Evolutionary conservation across 2,329 filamentous ascomycete genomes (phyloP).

Genomic region (Cordyceps tenuipes): DNA sequence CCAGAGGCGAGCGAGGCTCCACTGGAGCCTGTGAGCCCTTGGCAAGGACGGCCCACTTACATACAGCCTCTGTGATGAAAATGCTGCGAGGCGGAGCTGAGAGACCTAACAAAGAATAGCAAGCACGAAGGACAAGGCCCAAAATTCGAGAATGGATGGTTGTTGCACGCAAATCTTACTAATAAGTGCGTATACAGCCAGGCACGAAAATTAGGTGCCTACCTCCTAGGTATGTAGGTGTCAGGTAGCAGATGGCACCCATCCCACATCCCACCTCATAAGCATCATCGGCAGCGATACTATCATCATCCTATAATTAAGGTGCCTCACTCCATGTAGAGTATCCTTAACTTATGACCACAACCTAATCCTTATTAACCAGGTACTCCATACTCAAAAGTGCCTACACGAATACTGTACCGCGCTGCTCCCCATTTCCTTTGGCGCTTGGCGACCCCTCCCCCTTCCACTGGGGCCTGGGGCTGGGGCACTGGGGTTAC

Average conservation of each 20-base stretch:
- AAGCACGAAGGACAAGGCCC: too few species aligned
- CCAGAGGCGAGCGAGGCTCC: not conserved
- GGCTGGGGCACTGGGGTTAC: not conserved
- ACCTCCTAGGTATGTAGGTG: not conserved
- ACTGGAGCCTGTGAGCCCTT: not conserved
- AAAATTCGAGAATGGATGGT: too few species aligned
- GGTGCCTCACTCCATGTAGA: too few species aligned
- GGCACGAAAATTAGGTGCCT: too few species aligned
- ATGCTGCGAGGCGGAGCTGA: not conserved
- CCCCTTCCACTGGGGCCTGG: not conserved
- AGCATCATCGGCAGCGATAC: not conserved
- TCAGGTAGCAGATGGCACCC: not conserved
- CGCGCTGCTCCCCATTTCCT: not conserved
- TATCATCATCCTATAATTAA: not conserved
- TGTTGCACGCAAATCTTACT: too few species aligned
- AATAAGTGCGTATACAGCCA: too few species aligned
- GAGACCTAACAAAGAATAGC: not conserved
- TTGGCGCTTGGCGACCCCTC: not conserved
- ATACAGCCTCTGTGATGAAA: not conserved
- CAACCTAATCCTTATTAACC: too few species aligned
- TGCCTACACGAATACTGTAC: not conserved
- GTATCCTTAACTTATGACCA: too few species aligned
- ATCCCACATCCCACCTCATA: slow-evolving; percentile 3
- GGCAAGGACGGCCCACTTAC: not conserved
- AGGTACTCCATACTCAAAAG: too few species aligned